Conservation (phyloP, 768 basidiomycete species). For the Russula brevipes region DNA sequence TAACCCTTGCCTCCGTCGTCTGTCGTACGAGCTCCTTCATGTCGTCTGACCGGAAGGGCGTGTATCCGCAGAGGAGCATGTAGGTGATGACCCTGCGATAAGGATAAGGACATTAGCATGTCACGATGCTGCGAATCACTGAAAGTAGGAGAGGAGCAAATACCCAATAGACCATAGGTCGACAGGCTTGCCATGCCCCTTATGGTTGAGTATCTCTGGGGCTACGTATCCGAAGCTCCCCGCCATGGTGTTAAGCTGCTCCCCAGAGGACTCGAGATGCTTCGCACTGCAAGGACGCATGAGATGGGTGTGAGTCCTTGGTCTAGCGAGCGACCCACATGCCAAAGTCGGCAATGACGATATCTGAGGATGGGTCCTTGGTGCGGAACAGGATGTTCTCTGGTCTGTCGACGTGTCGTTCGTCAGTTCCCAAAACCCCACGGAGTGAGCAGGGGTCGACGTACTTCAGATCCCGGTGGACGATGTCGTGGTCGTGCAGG, state of each 20-base stretch:
- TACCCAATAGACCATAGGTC: constrained; percentile 94
- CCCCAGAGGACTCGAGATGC: constrained; percentile 65
- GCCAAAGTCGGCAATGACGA: constrained; percentile 97
- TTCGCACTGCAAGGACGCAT: constrained; percentile 53
- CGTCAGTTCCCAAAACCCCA: not conserved
- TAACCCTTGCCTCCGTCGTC: constrained; percentile 77
- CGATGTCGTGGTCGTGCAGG: constrained; percentile 87
- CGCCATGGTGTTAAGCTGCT: constrained; percentile 66
- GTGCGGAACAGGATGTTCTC: constrained; percentile 95
- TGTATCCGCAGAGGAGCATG: constrained; percentile 91
- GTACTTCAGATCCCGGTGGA: constrained; percentile 93
- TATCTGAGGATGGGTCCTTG: constrained; percentile 64
- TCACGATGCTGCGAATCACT: not conserved
- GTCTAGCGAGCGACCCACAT: constrained; percentile 52
- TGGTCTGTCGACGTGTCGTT: constrained; percentile 47
- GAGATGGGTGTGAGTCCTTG: not conserved
- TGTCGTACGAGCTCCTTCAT: constrained; percentile 69
- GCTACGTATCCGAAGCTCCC: constrained; percentile 89
- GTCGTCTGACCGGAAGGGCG: constrained; percentile 87
- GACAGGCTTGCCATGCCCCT: constrained; percentile 88
- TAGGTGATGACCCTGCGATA: constrained; percentile 80
- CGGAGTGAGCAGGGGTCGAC: not conserved
- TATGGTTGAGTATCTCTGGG: constrained; percentile 75
- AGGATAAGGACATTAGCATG: not conserved
- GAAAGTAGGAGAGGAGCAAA: constrained; percentile 25